Conservation (phyloP, 768 basidiomycete genomes). For the Tulasnella sp. region DNA sequence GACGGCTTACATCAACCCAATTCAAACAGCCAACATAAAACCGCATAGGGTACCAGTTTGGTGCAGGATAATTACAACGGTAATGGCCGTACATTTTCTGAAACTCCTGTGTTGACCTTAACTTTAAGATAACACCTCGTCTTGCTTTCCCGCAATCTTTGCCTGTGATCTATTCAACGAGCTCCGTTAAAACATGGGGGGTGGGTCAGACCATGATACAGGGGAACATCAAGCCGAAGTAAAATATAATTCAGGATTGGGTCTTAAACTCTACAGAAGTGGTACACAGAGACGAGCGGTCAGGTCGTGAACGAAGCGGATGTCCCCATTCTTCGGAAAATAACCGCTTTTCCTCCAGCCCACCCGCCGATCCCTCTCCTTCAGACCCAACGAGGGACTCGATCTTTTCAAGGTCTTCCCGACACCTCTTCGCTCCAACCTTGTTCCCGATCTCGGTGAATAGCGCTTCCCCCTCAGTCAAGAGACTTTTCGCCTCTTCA, state of each 20-base stretch:
- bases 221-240: too few species aligned
- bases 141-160: too few species aligned
- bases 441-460: neutral
- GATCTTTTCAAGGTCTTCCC: neutral
- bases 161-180: too few species aligned
- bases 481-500: neutral
- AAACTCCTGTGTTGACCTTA: too few species aligned
- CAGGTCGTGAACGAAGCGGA: neutral
- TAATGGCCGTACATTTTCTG: too few species aligned
- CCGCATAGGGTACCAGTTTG: neutral
- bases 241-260: too few species aligned
- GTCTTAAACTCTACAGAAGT: too few species aligned
- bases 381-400: neutral
- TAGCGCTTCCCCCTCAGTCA: neutral
- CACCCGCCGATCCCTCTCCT: neutral
- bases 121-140: too few species aligned
- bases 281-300: neutral
- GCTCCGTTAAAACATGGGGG: too few species aligned
- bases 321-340: neutral
- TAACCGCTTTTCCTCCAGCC: neutral
- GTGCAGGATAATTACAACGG: neutral
- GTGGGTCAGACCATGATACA: too few species aligned
- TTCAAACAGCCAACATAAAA: constrained; percentile 33
- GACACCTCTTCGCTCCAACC: neutral
- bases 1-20: constrained; percentile 29